A percentile compares a stretch with the other conserved stretches of the same genome.
Conservation (phyloP, 805 yeast species). For the Metschnikowia arizonensis region DNA sequence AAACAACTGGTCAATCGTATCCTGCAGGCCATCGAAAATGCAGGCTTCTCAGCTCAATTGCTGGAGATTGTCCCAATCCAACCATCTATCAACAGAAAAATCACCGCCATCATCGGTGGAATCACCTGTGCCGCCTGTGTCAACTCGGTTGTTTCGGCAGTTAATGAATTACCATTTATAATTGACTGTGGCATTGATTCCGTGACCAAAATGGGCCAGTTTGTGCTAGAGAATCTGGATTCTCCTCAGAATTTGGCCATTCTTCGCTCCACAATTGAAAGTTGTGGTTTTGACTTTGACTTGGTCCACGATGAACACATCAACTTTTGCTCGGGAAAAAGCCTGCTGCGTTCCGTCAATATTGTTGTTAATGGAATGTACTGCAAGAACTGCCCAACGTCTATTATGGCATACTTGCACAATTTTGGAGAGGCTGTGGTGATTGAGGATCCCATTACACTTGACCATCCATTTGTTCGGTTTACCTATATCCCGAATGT, state of each 20-base stretch:
- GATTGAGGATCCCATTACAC: constrained; percentile 51
- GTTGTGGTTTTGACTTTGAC: constrained; percentile 62
- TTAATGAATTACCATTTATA: constrained; percentile 47
- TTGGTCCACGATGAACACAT: constrained; percentile 41
- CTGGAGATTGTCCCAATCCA: constrained; percentile 59
- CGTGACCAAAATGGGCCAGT: constrained; percentile 60
- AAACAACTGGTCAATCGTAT: constrained; percentile 41
- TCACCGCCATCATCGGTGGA: constrained; percentile 64
- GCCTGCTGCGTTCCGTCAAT: constrained; percentile 52
- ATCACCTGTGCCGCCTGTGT: constrained; percentile 75
- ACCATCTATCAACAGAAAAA: constrained; percentile 44
- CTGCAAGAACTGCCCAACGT: constrained; percentile 65
- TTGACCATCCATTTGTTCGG: constrained; percentile 53
- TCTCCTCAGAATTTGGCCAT: constrained; percentile 28
- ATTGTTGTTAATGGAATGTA: constrained; percentile 61
- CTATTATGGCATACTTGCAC: constrained; percentile 45
- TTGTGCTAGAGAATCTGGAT: constrained; percentile 46
- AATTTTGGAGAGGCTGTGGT: constrained; percentile 56
- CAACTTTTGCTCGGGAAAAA: constrained; percentile 45
- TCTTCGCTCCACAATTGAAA: constrained; percentile 53
- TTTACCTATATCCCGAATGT: constrained; percentile 60
- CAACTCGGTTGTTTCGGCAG: constrained; percentile 48
- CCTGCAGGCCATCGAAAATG: constrained; percentile 24
- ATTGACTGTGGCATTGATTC: constrained; percentile 51
- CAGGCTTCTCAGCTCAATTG: constrained; percentile 45